A percentile compares a stretch with the other conserved stretches of the same genome.
These are phyloP conservation scores for Acanthamoeba lenticulata DNA, from an alignment of 208 protist species.

Conservation along the genomic window DNA sequence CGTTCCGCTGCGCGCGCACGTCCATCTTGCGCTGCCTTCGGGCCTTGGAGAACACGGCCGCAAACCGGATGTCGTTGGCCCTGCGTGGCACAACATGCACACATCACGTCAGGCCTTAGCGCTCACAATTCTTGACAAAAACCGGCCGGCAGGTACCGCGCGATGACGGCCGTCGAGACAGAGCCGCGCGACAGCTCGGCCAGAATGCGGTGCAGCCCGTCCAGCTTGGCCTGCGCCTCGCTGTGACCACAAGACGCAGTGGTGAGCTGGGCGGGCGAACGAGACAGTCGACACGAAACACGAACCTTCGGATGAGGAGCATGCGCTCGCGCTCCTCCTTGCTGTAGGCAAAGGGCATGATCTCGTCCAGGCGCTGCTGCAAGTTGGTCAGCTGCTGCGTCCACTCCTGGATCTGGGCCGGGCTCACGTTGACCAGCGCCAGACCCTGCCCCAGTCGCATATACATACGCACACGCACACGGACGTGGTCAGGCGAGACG, in stretches of 20 bases:
- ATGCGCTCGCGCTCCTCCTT: constrained; percentile 2
- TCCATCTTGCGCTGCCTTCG: constrained; percentile 22
- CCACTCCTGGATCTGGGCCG: neutral
- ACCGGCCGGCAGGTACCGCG: neutral
- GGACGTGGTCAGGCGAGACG: too few species aligned
- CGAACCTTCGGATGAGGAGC: neutral
- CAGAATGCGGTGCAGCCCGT: constrained; percentile 31
- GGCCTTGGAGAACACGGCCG: neutral
- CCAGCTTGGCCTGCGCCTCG: neutral
- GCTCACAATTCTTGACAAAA: neutral
- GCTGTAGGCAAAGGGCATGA: neutral
- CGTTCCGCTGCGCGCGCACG: neutral
- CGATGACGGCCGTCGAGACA: neutral
- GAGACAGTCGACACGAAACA: neutral
- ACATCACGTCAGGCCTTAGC: neutral
- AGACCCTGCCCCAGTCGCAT: neutral
- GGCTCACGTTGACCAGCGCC: constrained; percentile 20
- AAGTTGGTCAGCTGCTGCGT: neutral
- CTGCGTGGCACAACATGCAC: neutral
- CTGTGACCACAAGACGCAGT: neutral
- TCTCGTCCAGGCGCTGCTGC: neutral
- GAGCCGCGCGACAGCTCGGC: neutral
- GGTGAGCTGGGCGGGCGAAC: neutral
- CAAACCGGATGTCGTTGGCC: constrained; percentile 4
- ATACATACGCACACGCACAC: too few species aligned